Percentiles rank a stretch among this genome's conserved stretches.
Conservation (phyloP, 2,329 filamentous ascomycete species). For the Aspergillus chevalieri region DNA sequence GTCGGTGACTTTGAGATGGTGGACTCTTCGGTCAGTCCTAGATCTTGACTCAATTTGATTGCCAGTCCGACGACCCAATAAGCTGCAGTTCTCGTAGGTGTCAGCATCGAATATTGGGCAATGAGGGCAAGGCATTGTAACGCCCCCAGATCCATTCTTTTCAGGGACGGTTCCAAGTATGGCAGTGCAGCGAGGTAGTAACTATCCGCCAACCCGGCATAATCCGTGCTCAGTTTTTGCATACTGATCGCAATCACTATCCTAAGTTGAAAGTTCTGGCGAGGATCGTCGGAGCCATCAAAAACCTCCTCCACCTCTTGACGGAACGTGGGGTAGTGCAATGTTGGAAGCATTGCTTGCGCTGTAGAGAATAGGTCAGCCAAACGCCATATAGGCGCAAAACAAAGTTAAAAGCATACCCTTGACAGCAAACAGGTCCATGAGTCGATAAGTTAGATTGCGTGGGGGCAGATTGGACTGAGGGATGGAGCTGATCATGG, state of each 20-base stretch:
- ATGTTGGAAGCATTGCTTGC: constrained; percentile 77
- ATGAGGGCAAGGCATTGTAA: constrained; percentile 84
- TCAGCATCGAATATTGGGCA: constrained; percentile 84
- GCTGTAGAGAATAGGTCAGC: constrained; percentile 47
- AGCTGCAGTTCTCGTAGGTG: constrained; percentile 82
- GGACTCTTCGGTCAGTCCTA: constrained; percentile 82
- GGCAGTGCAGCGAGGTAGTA: constrained; percentile 89
- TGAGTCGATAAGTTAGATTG: constrained; percentile 67
- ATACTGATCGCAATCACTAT: constrained; percentile 94
- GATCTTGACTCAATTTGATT: constrained; percentile 78
- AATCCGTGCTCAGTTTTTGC: constrained; percentile 82
- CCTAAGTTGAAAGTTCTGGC: constrained; percentile 79
- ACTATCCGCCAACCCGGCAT: constrained; percentile 88
- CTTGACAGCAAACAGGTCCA: constrained; percentile 82
- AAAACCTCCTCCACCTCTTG: constrained; percentile 77
- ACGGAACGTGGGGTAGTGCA: constrained; percentile 77
- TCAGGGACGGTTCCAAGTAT: constrained; percentile 73
- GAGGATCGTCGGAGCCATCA: constrained; percentile 65
- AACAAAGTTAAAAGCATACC: constrained; percentile 44
- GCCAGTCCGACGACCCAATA: constrained; percentile 91
- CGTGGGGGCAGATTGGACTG: constrained; percentile 69
- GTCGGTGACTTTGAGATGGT: constrained; percentile 64
- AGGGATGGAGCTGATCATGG: constrained; percentile 78
- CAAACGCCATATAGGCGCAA: constrained; percentile 1
- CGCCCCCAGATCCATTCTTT: constrained; percentile 82